A percentile compares a stretch with the other conserved stretches of the same genome.
These are phyloP conservation scores for Alternaria gaisen DNA, from an alignment of 2,329 filamentous ascomycete genomes.

Conservation along the genomic window DNA sequence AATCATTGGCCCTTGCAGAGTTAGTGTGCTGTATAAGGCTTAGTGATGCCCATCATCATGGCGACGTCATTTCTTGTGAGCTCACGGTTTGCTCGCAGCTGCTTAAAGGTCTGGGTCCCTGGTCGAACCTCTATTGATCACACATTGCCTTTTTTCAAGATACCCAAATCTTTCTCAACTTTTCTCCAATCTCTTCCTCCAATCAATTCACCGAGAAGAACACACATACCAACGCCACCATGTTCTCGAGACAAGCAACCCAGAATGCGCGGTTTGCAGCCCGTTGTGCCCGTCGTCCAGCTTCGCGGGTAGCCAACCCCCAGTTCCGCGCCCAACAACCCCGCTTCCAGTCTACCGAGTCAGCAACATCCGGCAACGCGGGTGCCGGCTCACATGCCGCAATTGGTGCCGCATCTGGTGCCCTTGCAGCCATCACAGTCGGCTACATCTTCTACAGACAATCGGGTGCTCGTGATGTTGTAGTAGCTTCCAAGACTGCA, in stretches of 20 bases:
- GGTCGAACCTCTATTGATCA: neutral
- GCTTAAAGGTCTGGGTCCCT: constrained; percentile 17
- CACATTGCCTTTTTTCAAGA: constrained; percentile 8
- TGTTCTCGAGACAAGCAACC: constrained; percentile 47
- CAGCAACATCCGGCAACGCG: constrained; percentile 31
- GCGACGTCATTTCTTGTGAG: constrained; percentile 16
- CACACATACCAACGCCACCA: constrained; percentile 16
- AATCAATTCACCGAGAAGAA: constrained; percentile 9
- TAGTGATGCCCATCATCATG: constrained; percentile 22
- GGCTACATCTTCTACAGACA: constrained; percentile 64
- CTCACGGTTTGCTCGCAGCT: constrained; percentile 9
- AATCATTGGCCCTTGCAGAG: neutral
- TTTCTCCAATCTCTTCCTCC: neutral
- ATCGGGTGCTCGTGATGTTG: constrained; percentile 60
- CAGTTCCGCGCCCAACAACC: constrained; percentile 40
- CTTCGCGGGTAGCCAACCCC: constrained; percentile 34
- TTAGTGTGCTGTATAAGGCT: neutral
- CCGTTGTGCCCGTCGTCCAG: constrained; percentile 41
- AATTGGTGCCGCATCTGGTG: constrained; percentile 61
- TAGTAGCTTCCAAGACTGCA: constrained; percentile 63
- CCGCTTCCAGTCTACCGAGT: constrained; percentile 47
- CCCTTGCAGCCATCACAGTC: constrained; percentile 56
- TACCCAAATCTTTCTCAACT: constrained; percentile 16
- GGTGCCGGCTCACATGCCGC: constrained; percentile 52
- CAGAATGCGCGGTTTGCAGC: constrained; percentile 43